Evolutionary conservation across 1,139 yeast species (phyloP), one percentile per base, ranked within the genome.

Genomic region (Candida labiduridarum): DNA sequence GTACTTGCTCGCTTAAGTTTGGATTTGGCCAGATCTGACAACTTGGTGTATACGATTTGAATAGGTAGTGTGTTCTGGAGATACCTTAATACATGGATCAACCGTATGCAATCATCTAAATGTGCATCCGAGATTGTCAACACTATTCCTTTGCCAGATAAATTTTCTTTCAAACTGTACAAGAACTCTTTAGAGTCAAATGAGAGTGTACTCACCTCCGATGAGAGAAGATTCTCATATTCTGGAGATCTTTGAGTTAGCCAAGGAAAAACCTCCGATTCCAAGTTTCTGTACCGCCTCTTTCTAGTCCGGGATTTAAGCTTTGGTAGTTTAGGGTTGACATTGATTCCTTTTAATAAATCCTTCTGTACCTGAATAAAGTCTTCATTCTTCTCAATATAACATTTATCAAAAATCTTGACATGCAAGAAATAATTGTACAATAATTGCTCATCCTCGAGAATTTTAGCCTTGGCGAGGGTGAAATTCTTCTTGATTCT

Each of bases 381-480:
- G 4, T 42, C 40, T n/a, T 39, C 27, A 14, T 41, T 15, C n/a
- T 49, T 48, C n/a, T 58, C 56, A 34, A 77, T 52, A 54, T 59
- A 79, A 55, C 84, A 80, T 47, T 69, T 66, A 45, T 76, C 71
- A 54, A 68, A 80, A 2, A 78, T 65, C 48, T 74, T 67, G 38
- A 79, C 52, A 56, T 75, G 78, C 11, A 78, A 53, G 16, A 78
- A 58, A 49, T 70, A 76, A 51, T 76, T 73, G 47, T 74, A 71
- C 56, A 79, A 65, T 1, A 54, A 46, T 49, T 69, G 73, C 57
- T 73, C 76, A 14, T 63, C 62, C 4, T 44, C 34, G 10, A 43
- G 52, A 4, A 64, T 63, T 12, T 50, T 48, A 4, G 35, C 22
- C 41, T 47, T 33, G 25, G 51, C 46, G 4, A 41, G 10, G 2